Base-by-base conservation (phyloP, 2,329 filamentous ascomycete species). In the Ilyonectria sp. region DNA sequence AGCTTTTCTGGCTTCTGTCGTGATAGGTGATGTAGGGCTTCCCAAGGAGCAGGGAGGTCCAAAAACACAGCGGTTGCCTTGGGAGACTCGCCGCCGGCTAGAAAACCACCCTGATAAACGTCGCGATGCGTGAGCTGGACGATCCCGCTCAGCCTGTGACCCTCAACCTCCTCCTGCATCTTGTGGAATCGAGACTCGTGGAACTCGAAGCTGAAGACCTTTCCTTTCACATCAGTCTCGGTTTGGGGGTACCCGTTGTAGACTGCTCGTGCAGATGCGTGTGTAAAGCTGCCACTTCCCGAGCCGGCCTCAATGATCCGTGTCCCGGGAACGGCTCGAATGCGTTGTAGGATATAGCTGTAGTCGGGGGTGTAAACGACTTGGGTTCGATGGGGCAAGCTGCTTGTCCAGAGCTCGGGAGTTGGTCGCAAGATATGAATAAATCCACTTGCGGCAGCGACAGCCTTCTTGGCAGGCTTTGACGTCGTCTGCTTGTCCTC, bases 351-450 rank as follows among this genome's bases (percentile, higher is more conserved):
- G 55, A 96, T 90, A 77, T 94, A 96, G 82, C 93, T 95, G 81
- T 94, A 95, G 79, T 96, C 93, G 17, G 93, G 93, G 0, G 92
- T 95, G 79, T 96, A 96, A 60, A 96, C 93, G 43, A 96, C 93
- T 77, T 96, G 93, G 0, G 93, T 96, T 68, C 93, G 86, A 78
- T 96, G 93, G 1, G 93, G 93, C 54, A 96, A 81, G 65, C 92
- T 93, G 61, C 89, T 88, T 0, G 93, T 96, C 93, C 93, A 96
- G 23, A 93, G 86, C 79, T 96, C 93, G 5, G 93, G 93, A 0
- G 93, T 94, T 0, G 93, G 93, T 13, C 91, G 91, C 17, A 96
- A 84, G 19, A 96, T 83, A 79, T 96, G 93, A 56, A 94, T 87
- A 79, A 96, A 96, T 26, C 93, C 93, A 72, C 90, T 87, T 2